Base-by-base conservation (phyloP, 164 flowering plant species). In the Santalum album region DNA sequence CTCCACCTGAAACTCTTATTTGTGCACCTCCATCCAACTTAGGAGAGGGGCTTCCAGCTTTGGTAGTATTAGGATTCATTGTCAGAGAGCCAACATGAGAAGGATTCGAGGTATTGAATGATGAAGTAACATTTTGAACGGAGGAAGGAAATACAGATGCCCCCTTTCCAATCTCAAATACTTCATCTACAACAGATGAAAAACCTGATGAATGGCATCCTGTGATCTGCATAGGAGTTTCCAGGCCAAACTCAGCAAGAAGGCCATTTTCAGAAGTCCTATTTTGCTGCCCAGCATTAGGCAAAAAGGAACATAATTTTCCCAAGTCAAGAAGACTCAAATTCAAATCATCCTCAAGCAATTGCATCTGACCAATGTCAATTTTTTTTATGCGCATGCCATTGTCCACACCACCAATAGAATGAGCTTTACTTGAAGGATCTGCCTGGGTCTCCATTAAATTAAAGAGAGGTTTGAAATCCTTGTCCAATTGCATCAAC, bases 401-500 rank as follows among this genome's bases (percentile, higher is more conserved):
- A 63, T 74, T 67, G 49, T 56, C 76, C 52, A 67, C 60, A 47
- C 82, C 81, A 59, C 69, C 72, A 46, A 51, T 56, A 25, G 75
- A 59, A 63, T 62, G 71, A 55, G 56, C 70, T 60, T 58, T 79
- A 39, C 76, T 78, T 56, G 79, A 57, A 39, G 76, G 60, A 69
- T 84, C 87, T 67, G 69, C 67, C 47, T 72, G 83, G 55, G 79
- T 74, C 70, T 94, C 95, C 23, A 94, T 63, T 60, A 94, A 73
- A 52, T 73, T 75, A 61, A 87, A 84, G 51, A 81, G 68, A 20
- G 96, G 90, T 57, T 76, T 90, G 47, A 87, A 86, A 62, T 84
- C 87, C 66, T 78, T 80, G 59, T 94, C 97, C 51, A 90, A 87
- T 65, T 86, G 87, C 87, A 90, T 72, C 53, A 87, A 69, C 72